These are phyloP conservation scores for Umbelopsis vinacea DNA, from an alignment of 192 early-diverging fungal genomes.

Conservation along the genomic window DNA sequence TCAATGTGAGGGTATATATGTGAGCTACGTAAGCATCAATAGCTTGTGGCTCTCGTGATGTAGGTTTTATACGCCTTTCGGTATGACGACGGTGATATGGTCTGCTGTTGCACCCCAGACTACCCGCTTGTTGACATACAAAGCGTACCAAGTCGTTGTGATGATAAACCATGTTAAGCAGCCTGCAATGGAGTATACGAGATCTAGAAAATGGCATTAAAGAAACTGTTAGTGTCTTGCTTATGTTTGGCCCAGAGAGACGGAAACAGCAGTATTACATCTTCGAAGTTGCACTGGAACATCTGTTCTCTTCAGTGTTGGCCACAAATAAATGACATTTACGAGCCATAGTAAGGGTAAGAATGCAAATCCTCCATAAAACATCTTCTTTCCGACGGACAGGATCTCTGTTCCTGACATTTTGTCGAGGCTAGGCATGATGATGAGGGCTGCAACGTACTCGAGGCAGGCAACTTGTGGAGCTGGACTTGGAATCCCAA, in stretches of 20 bases:
- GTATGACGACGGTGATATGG: constrained; percentile 51
- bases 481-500: too few species aligned
- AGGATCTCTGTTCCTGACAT: constrained; percentile 59
- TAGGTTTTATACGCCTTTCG: constrained; percentile 49
- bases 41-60: background rate
- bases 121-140: constrained; percentile 64
- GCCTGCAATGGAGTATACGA: constrained; percentile 38
- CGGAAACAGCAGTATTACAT: constrained; percentile 46
- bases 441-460: background rate
- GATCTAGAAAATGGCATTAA: background rate
- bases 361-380: constrained; percentile 55
- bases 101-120: constrained; percentile 65
- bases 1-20: too few species aligned
- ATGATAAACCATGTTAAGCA: constrained; percentile 51
- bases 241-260: background rate
- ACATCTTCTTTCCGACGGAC: constrained; percentile 62
- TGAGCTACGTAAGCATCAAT: background rate
- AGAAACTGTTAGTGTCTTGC: background rate
- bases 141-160: constrained; percentile 59
- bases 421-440: constrained; percentile 48
- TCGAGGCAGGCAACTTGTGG: too few species aligned
- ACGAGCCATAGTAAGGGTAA: constrained; percentile 75
- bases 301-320: constrained; percentile 52
- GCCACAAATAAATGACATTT: constrained; percentile 71
- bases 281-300: constrained; percentile 51